Conservation (phyloP, 2,329 filamentous ascomycete species). For the Emmonsia crescens region DNA sequence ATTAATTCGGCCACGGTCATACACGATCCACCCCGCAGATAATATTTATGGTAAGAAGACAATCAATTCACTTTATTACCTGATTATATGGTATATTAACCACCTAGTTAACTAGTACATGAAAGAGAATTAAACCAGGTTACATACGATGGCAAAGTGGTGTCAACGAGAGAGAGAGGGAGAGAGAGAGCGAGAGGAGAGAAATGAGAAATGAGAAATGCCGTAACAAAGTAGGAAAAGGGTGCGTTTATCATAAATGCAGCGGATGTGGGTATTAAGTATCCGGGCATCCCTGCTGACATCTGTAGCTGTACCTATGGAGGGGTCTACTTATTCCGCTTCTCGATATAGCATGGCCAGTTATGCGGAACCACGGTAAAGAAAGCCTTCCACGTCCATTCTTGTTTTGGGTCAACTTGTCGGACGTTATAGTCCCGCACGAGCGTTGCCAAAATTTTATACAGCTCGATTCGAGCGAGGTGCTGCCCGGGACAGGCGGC, state of each 20-base stretch:
- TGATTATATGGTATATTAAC: neutral
- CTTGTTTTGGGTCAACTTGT: slow-evolving; percentile 16
- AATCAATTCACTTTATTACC: neutral
- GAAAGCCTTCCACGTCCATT: slow-evolving; percentile 12
- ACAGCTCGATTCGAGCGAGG: slow-evolving; percentile 23
- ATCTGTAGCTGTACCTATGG: neutral
- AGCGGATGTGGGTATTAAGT: neutral
- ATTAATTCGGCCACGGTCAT: no score
- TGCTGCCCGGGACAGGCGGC: slow-evolving; percentile 24
- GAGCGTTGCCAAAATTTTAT: slow-evolving; percentile 23
- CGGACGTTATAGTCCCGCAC: slow-evolving; percentile 22
- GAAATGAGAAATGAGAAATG: neutral
- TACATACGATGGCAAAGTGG: neutral
- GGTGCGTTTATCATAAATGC: neutral
- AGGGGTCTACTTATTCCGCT: neutral
- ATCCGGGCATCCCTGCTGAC: neutral
- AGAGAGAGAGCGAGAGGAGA: no score
- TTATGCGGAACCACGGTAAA: slow-evolving; percentile 22
- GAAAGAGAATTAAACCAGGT: neutral
- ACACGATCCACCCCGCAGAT: no score
- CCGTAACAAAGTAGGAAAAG: neutral
- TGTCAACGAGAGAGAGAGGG: neutral
- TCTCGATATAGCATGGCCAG: slow-evolving; percentile 14
- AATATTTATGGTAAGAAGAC: no score
- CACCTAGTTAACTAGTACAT: neutral